Percentiles rank a stretch among this genome's conserved stretches.
These are phyloP conservation scores for Backusella parvicylindrica DNA, from an alignment of 192 early-diverging fungal species.

Conservation along the genomic window DNA sequence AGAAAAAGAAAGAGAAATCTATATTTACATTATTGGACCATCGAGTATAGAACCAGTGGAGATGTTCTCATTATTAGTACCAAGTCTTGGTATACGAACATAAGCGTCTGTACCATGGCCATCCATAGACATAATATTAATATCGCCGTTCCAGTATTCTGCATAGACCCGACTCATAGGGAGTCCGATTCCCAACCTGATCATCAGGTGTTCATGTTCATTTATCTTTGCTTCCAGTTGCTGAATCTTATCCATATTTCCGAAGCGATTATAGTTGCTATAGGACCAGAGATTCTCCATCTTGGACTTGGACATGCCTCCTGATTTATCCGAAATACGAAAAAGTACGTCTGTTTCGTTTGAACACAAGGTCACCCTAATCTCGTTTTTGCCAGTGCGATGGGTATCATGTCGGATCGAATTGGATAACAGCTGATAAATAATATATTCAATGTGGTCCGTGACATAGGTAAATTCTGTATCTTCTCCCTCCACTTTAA, in stretches of 20 bases:
- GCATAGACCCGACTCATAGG: conserved; percentile 94
- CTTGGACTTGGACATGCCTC: conserved; percentile 70
- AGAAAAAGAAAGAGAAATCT: not conserved
- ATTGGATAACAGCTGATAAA: conserved; percentile 92
- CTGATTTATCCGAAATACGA: conserved; percentile 91
- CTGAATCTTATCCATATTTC: conserved; percentile 72
- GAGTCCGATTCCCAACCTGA: conserved; percentile 73
- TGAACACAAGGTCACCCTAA: conserved; percentile 80
- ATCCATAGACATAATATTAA: conserved; percentile 76
- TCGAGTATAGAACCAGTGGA: not conserved
- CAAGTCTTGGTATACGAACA: conserved; percentile 74
- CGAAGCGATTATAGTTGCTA: conserved; percentile 44
- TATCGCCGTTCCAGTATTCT: conserved; percentile 93
- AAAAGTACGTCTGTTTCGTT: conserved; percentile 76
- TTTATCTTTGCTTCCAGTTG: conserved; percentile 73
- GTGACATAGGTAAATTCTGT: conserved; percentile 90
- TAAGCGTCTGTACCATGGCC: conserved; percentile 94
- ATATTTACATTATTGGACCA: not conserved
- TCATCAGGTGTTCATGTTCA: conserved; percentile 19
- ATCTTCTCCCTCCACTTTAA: conserved; percentile 50
- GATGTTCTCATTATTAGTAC: conserved; percentile 61
- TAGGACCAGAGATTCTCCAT: conserved; percentile 84
- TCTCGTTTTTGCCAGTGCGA: conserved; percentile 33
- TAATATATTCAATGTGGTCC: conserved; percentile 93
- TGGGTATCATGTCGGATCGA: conserved; percentile 69